A percentile compares a stretch with the other conserved stretches of the same genome.
Evolutionary conservation across 2,329 filamentous ascomycete species (phyloP).

Genomic region (Fusarium robinianum): DNA sequence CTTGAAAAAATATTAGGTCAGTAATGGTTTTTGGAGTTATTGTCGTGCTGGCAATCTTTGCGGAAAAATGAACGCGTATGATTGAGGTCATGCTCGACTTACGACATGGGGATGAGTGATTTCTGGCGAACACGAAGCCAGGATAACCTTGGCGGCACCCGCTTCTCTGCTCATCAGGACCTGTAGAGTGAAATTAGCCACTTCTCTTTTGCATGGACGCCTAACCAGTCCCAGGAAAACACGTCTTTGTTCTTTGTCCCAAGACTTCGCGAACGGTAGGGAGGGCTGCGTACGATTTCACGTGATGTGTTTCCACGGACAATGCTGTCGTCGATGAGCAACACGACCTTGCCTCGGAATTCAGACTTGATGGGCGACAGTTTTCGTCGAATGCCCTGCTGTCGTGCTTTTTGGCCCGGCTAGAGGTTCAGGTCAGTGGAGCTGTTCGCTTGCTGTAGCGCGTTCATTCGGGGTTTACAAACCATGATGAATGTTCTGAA

Average conservation of each 20-base stretch:
- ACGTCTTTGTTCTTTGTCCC: neutral
- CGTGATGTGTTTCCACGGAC: slow-evolving; percentile 67
- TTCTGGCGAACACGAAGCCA: slow-evolving; percentile 55
- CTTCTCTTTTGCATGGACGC: neutral
- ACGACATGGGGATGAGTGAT: slow-evolving; percentile 89
- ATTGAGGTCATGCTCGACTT: too few species aligned
- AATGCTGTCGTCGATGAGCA: slow-evolving; percentile 88
- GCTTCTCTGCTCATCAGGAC: slow-evolving; percentile 25
- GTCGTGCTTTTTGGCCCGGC: slow-evolving; percentile 74
- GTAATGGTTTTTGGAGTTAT: neutral
- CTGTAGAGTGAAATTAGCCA: slow-evolving; percentile 15
- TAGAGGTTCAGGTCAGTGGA: slow-evolving; percentile 88
- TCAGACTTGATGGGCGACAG: slow-evolving; percentile 85
- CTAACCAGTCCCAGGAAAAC: neutral
- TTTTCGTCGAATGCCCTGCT: slow-evolving; percentile 88
- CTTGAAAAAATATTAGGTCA: slow-evolving; percentile 18
- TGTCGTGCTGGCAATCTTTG: neutral
- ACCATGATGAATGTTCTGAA: too few species aligned
- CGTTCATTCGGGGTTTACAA: neutral
- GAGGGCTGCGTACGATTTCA: slow-evolving; percentile 64
- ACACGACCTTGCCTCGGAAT: slow-evolving; percentile 78
- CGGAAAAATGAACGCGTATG: neutral
- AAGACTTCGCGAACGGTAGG: neutral
- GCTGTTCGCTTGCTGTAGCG: too few species aligned
- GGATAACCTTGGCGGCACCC: neutral